Evolutionary conservation across 2,329 filamentous ascomycete species (phyloP).

Genomic region (Apiospora marii): DNA sequence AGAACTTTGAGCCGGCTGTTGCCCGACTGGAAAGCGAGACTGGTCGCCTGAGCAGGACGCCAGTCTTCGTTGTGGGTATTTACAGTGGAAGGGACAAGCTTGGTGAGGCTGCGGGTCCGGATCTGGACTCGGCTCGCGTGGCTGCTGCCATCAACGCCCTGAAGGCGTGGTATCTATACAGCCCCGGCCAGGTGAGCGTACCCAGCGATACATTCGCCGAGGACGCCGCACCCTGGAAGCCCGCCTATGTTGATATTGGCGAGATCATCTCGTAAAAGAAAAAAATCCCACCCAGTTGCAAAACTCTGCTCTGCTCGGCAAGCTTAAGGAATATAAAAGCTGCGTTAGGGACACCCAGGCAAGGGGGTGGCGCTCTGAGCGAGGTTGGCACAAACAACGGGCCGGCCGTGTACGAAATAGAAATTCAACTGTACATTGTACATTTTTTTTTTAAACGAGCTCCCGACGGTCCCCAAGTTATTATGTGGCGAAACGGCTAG

Average conservation of each 20-base stretch:
- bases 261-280: constrained; percentile 64
- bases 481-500: neutral
- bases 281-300: neutral
- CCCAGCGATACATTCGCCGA: constrained; percentile 74
- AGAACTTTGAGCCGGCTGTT: constrained; percentile 87
- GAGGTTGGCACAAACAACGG: constrained; percentile 10
- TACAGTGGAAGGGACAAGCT: constrained; percentile 92
- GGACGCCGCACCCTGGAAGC: constrained; percentile 69
- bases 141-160: constrained; percentile 85
- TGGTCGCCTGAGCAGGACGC: constrained; percentile 81
- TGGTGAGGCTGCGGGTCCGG: constrained; percentile 85
- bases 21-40: constrained; percentile 92
- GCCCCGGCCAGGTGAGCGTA: constrained; percentile 71
- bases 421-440: constrained; percentile 19
- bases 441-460: constrained; percentile 9
- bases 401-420: constrained; percentile 15
- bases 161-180: constrained; percentile 97
- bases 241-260: constrained; percentile 73
- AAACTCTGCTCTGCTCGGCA: neutral
- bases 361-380: constrained; percentile 2
- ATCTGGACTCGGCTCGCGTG: constrained; percentile 77
- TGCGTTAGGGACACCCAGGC: neutral
- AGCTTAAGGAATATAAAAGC: neutral
- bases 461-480: neutral
- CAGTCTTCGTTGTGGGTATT: constrained; percentile 93